These are phyloP conservation scores for Fusarium lateritium DNA, from an alignment of 2,329 filamentous ascomycete species.

Conservation along the genomic window DNA sequence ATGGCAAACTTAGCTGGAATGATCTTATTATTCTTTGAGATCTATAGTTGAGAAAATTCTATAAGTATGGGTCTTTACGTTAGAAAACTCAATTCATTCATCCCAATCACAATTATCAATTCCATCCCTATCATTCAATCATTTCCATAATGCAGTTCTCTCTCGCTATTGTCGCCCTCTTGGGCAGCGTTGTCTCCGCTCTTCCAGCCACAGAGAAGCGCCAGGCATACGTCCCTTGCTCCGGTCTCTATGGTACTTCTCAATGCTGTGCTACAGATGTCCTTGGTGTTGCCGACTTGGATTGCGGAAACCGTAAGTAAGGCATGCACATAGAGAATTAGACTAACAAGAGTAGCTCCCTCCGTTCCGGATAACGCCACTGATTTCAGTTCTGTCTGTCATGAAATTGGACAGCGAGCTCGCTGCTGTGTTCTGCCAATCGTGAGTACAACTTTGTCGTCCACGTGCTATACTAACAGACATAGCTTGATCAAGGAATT, in stretches of 20 bases:
- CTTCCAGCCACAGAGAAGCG: conserved; percentile 54
- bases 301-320: conserved; percentile 69
- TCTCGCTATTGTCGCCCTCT: conserved; percentile 47
- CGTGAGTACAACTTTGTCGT: not conserved
- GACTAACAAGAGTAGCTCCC: conserved; percentile 42
- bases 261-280: conserved; percentile 76
- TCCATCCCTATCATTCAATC: not conserved
- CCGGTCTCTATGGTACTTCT: conserved; percentile 59
- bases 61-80: conserved; percentile 25
- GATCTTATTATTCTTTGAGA: conserved; percentile 1
- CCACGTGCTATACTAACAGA: not conserved
- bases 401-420: conserved; percentile 66
- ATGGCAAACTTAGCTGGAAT: not conserved
- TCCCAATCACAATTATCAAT: not conserved
- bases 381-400: conserved; percentile 63
- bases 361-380: conserved; percentile 55
- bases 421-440: conserved; percentile 72
- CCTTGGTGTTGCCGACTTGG: conserved; percentile 68
- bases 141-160: conserved; percentile 52
- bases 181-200: conserved; percentile 45
- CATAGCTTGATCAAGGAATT: conserved; percentile 53
- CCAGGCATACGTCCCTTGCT: conserved; percentile 58
- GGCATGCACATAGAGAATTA: rapidly evolving
- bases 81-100: not conserved
- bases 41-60: conserved; percentile 15